A percentile compares a stretch with the other conserved stretches of the same genome.
Evolutionary conservation across 345 rosid species (phyloP).

Genomic region (Erodium maritimum): DNA sequence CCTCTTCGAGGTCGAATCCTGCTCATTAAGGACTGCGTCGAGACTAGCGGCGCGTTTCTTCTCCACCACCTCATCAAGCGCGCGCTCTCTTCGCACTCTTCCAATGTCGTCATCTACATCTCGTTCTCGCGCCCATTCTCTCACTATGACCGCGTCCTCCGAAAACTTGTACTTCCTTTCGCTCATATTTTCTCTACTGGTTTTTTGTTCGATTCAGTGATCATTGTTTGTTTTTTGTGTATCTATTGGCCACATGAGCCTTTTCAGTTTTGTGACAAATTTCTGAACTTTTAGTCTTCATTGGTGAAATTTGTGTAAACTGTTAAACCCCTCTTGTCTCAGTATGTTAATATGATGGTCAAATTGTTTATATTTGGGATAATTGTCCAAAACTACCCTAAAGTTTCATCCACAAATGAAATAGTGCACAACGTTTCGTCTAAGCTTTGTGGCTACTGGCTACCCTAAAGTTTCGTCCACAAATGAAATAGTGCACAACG

Average conservation of each 20-base stretch:
- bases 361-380: too few species aligned
- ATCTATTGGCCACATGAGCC: not conserved
- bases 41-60: slow-evolving; percentile 67
- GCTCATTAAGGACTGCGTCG: slow-evolving; percentile 65
- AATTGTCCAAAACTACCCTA: too few species aligned
- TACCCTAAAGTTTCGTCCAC: too few species aligned
- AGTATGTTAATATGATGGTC: too few species aligned
- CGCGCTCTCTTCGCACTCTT: slow-evolving; percentile 35
- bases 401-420: too few species aligned
- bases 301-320: too few species aligned
- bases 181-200: not conserved
- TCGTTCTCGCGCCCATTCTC: slow-evolving; percentile 76
- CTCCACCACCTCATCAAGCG: slow-evolving; percentile 79
- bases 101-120: slow-evolving; percentile 44
- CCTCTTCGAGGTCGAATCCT: slow-evolving; percentile 43
- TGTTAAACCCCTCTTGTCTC: too few species aligned
- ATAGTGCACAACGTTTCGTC: too few species aligned
- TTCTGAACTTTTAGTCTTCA: too few species aligned
- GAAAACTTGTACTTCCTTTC: slow-evolving; percentile 45
- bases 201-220: not conserved
- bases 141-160: slow-evolving; percentile 76
- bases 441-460: too few species aligned
- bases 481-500: too few species aligned
- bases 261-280: too few species aligned
- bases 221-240: not conserved